Conservation (phyloP, 495 filamentous ascomycete species). For the Rhizodiscina lignyota region DNA sequence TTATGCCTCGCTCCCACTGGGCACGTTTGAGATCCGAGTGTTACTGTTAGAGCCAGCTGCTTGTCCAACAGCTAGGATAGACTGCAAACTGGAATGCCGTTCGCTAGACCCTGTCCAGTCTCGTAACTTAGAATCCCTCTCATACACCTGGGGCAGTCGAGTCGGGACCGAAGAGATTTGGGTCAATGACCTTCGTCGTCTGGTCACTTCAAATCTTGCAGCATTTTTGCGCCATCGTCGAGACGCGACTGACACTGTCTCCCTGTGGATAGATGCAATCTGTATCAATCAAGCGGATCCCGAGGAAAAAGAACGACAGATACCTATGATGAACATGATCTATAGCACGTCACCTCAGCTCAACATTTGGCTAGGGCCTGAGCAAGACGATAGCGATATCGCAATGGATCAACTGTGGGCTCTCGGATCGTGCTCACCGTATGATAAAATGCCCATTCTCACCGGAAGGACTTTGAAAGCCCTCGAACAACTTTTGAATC, state of each 20-base stretch:
- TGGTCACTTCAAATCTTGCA: not conserved
- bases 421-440: not conserved
- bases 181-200: not conserved
- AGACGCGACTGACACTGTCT: not conserved
- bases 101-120: not conserved
- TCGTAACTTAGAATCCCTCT: not conserved
- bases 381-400: not conserved
- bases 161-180: not conserved
- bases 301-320: not conserved
- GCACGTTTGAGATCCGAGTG: not conserved
- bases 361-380: not conserved
- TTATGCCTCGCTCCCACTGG: not conserved
- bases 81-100: not conserved
- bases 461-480: not conserved
- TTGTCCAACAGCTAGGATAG: not conserved
- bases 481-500: not conserved
- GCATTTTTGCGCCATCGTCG: not conserved
- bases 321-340: not conserved
- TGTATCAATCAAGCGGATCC: constrained; percentile 1
- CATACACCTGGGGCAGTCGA: not conserved
- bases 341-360: not conserved
- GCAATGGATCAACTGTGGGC: not conserved
- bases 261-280: constrained; percentile 1
- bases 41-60: not conserved
- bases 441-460: not conserved